Evolutionary conservation across 257 asterid species (phyloP).

Genomic region (Thymus mandschuricus): DNA sequence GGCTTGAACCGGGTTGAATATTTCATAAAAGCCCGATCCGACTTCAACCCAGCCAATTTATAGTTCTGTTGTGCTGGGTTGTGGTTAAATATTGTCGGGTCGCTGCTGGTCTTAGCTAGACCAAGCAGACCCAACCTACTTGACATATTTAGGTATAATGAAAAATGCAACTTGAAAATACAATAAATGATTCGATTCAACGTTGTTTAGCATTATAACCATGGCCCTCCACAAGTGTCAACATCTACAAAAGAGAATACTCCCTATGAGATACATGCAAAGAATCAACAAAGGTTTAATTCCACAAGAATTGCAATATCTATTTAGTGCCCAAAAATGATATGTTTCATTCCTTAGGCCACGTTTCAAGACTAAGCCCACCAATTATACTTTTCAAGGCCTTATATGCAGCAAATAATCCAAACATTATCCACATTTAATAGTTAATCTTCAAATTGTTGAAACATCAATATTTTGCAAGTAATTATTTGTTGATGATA

Average conservation of each 20-base stretch:
- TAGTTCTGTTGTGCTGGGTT: no score
- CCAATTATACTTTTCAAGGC: not conserved
- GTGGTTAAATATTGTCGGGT: no score
- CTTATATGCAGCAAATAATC: not conserved
- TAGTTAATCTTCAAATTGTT: not conserved
- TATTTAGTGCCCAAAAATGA: not conserved
- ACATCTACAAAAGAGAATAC: not conserved
- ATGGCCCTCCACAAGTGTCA: not conserved
- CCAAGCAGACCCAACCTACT: no score
- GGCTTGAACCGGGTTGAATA: no score
- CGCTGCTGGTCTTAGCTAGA: no score
- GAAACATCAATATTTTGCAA: not conserved
- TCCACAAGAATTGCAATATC: not conserved
- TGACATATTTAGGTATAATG: no score
- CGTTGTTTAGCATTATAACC: not conserved
- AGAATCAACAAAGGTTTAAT: not conserved
- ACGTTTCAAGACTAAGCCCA: constrained; percentile 20
- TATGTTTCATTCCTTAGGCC: not conserved
- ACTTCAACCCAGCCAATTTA: no score
- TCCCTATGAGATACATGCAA: not conserved
- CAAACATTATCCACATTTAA: constrained; percentile 20
- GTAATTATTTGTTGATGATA: not conserved
- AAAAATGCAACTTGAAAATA: no score
- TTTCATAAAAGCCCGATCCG: no score
- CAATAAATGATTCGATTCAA: no score